Percentiles rank a stretch among this genome's conserved stretches.
phyloP scores from a whole-genome alignment of 495 filamentous ascomycete species.

The Penicillium subrubescens region DNA sequence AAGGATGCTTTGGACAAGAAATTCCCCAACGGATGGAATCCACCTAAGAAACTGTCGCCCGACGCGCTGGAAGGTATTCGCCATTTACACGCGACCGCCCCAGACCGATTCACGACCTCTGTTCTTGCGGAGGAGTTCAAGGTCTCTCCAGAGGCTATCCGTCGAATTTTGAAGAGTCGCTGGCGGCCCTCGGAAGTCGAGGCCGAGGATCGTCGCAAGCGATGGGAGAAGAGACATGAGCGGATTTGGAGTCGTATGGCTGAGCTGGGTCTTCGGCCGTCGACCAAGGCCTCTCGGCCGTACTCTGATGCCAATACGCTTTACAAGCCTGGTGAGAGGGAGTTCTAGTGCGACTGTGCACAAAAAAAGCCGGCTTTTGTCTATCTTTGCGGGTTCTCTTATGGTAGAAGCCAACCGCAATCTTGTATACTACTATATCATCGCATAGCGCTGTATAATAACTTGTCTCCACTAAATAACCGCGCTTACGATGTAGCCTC shows the following conservation, averaged over 20 bases:
- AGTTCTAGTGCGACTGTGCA: not conserved
- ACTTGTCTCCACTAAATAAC: not conserved
- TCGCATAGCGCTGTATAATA: not conserved
- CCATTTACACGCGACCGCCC: conserved; percentile 71
- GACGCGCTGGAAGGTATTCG: conserved; percentile 88
- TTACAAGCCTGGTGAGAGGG: conserved; percentile 26
- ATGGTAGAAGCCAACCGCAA: not conserved
- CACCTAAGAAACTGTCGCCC: conserved; percentile 83
- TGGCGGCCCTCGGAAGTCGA: conserved; percentile 74
- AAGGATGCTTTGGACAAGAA: conserved; percentile 70
- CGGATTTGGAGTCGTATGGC: conserved; percentile 74
- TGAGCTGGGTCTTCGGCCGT: conserved; percentile 66
- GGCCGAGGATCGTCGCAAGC: conserved; percentile 56
- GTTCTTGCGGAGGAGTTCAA: conserved; percentile 79
- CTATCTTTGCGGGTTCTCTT: not conserved
- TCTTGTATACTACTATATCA: not conserved
- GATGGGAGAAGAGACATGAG: conserved; percentile 81
- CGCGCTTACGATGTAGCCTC: not conserved
- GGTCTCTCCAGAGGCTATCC: conserved; percentile 81
- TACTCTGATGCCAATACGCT: conserved; percentile 31
- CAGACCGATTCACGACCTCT: conserved; percentile 71
- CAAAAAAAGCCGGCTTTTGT: not conserved
- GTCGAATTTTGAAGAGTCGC: conserved; percentile 80
- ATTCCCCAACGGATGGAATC: conserved; percentile 76
- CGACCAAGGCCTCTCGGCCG: conserved; percentile 27